Conservation (phyloP, 2,329 filamentous ascomycete genomes). For the Talaromyces atroroseus region DNA sequence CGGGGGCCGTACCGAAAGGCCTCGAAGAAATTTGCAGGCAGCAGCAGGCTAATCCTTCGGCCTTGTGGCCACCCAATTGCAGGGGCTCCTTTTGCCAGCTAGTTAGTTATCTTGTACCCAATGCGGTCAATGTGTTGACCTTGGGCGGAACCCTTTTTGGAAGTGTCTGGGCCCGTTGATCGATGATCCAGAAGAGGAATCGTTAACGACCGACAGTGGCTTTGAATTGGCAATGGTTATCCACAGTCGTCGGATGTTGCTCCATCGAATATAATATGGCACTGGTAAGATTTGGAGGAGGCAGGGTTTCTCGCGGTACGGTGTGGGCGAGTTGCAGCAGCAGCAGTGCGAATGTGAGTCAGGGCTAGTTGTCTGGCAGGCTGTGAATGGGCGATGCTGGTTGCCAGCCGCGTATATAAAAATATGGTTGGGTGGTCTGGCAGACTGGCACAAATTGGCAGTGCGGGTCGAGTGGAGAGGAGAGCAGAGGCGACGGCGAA, state of each 20-base stretch:
- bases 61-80: conserved; percentile 8
- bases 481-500: background rate
- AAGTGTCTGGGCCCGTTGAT: conserved; percentile 15
- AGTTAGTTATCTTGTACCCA: conserved; percentile 8
- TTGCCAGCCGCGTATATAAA: conserved; percentile 5
- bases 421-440: conserved; percentile 15
- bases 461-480: conserved; percentile 13
- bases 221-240: conserved; percentile 22
- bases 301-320: conserved; percentile 3
- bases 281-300: conserved; percentile 2
- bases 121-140: conserved; percentile 5
- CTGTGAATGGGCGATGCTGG: conserved; percentile 13
- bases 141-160: conserved; percentile 11
- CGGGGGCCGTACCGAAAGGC: background rate
- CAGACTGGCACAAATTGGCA: conserved; percentile 12
- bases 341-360: conserved; percentile 13
- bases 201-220: conserved; percentile 22
- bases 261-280: conserved; percentile 20
- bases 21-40: conserved; percentile 4
- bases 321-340: no score
- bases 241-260: conserved; percentile 19
- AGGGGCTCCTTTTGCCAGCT: conserved; percentile 4
- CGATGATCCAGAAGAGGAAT: conserved; percentile 7
- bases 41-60: conserved; percentile 6
- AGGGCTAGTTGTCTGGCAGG: conserved; percentile 12